phyloP scores from a whole-genome alignment of 768 basidiomycete genomes.

The Lactarius evosmus region DNA sequence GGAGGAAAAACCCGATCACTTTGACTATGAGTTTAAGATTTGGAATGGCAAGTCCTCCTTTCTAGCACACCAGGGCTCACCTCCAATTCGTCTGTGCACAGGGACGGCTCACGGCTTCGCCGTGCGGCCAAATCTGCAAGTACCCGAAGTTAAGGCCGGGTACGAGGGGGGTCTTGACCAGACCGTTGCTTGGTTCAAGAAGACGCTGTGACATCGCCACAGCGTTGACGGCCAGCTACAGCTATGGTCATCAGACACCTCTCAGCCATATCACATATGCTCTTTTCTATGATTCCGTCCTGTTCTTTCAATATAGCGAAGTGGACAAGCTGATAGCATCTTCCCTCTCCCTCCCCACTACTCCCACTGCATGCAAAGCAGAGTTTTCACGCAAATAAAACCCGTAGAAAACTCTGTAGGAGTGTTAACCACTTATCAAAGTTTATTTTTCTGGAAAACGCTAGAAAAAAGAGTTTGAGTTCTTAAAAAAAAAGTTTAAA shows the following conservation, averaged over 20 bases:
- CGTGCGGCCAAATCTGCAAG: constrained; percentile 42
- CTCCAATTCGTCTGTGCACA: constrained; percentile 28
- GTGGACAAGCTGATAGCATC: background rate
- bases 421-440: no score
- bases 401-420: no score
- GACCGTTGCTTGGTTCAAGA: constrained; percentile 42
- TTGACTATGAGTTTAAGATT: constrained; percentile 38
- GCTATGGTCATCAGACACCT: background rate
- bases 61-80: background rate
- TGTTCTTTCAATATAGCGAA: background rate
- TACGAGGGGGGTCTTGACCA: constrained; percentile 46
- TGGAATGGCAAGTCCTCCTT: constrained; percentile 35
- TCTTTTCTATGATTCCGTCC: background rate
- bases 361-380: no score
- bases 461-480: no score
- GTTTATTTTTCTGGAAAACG: no score
- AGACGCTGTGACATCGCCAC: constrained; percentile 33
- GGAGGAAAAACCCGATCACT: constrained; percentile 31
- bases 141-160: constrained; percentile 43
- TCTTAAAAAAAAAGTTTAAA: no score
- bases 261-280: background rate
- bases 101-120: constrained; percentile 51
- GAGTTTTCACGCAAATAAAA: no score
- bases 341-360: background rate
- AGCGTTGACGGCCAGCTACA: background rate